A percentile compares a stretch with the other conserved stretches of the same genome.
Conservation (phyloP, 2,329 filamentous ascomycete genomes). For the Colletotrichum musae region DNA sequence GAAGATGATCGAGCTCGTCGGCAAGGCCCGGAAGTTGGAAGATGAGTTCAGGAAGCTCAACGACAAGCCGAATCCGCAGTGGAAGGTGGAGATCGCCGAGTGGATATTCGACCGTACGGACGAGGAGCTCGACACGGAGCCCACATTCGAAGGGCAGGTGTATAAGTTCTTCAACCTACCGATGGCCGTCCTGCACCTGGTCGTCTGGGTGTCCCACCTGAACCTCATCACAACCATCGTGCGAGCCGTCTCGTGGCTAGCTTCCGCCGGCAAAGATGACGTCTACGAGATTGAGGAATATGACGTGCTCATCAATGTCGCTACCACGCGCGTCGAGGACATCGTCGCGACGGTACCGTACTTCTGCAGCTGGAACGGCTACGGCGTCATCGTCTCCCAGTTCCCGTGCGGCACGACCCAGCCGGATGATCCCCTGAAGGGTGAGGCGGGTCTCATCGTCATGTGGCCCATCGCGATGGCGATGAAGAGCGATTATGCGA, state of each 20-base stretch:
- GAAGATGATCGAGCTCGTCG: slow-evolving; percentile 31
- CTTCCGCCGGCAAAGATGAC: slow-evolving; percentile 23
- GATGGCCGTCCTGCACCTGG: slow-evolving; percentile 39
- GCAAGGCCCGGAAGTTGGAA: slow-evolving; percentile 29
- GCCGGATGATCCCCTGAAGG: slow-evolving; percentile 39
- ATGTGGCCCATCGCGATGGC: slow-evolving; percentile 43
- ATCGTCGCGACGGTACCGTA: slow-evolving; percentile 42
- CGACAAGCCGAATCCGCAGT: slow-evolving; percentile 25
- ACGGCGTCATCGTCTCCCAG: slow-evolving; percentile 35
- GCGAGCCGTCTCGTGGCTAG: slow-evolving; percentile 41
- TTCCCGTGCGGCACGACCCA: slow-evolving; percentile 40
- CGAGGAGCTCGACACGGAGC: slow-evolving; percentile 36
- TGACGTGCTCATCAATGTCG: slow-evolving; percentile 24
- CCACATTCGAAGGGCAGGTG: slow-evolving; percentile 38
- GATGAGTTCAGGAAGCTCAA: slow-evolving; percentile 31
- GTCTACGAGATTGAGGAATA: slow-evolving; percentile 35
- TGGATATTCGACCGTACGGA: slow-evolving; percentile 39
- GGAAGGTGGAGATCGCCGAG: slow-evolving; percentile 34
- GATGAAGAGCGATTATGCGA: slow-evolving; percentile 43
- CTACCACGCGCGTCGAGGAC: slow-evolving; percentile 35
- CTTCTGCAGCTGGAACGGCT: slow-evolving; percentile 44
- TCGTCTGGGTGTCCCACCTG: slow-evolving; percentile 42
- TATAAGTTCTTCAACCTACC: slow-evolving; percentile 43
- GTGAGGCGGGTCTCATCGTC: slow-evolving; percentile 43
- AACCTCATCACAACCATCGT: slow-evolving; percentile 43